A percentile compares a stretch with the other conserved stretches of the same genome.
Evolutionary conservation across 441 rosid genomes (phyloP).

Genomic region (Eruca vesicaria): DNA sequence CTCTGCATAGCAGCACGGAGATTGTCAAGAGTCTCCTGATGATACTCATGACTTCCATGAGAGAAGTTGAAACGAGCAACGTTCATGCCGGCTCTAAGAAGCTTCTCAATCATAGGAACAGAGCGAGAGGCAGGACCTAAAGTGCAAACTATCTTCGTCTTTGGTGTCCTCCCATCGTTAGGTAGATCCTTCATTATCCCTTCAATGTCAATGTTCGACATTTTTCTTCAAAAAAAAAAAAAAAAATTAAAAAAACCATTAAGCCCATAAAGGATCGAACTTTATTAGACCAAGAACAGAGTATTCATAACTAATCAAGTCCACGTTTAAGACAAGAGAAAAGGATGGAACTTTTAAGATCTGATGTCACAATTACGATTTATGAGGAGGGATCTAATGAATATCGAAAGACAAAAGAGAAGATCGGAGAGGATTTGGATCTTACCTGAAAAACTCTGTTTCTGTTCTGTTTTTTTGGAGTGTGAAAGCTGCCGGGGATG

Average conservation of each 20-base stretch:
- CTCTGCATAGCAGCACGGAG: conserved; percentile 53
- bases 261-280: not conserved
- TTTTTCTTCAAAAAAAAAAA: not conserved
- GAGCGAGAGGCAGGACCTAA: conserved; percentile 62
- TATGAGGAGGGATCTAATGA: conserved; percentile 13
- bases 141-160: conserved; percentile 71
- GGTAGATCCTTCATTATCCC: conserved; percentile 62
- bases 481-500: conserved; percentile 32
- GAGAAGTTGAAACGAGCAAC: conserved; percentile 77
- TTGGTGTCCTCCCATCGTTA: conserved; percentile 47
- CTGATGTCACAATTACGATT: not conserved
- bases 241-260: not conserved
- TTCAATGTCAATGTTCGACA: conserved; percentile 84
- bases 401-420: not conserved
- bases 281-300: not conserved
- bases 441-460: conserved; percentile 27
- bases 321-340: not conserved
- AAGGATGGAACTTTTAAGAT: conserved; percentile 10
- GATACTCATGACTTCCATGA: conserved; percentile 55
- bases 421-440: conserved; percentile 12
- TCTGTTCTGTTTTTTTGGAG: not conserved
- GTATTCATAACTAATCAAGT: conserved; percentile 3
- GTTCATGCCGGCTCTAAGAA: conserved; percentile 60
- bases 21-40: conserved; percentile 61
- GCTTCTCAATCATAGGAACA: conserved; percentile 51